Evolutionary conservation across 805 yeast species (phyloP).

Genomic region (Debaryomyces maramus): DNA sequence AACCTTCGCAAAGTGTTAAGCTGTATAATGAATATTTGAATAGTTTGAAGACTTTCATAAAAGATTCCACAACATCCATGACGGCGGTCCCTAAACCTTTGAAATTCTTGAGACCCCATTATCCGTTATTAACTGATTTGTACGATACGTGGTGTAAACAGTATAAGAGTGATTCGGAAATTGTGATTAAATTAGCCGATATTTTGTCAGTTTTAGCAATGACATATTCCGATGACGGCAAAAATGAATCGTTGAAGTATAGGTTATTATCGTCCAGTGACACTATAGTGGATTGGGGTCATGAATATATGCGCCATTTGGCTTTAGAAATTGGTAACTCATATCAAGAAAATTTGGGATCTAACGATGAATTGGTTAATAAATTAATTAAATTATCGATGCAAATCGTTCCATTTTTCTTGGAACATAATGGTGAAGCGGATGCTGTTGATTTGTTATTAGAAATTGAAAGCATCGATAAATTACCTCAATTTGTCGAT

Average conservation of each 20-base stretch:
- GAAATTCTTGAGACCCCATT: conserved; percentile 90
- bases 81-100: conserved; percentile 99
- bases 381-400: conserved; percentile 65
- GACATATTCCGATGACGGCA: conserved; percentile 85
- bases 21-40: conserved; percentile 63
- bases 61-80: conserved; percentile 96
- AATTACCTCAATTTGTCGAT: conserved; percentile 81
- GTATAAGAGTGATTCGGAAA: conserved; percentile 24
- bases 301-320: conserved; percentile 93
- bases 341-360: conserved; percentile 52
- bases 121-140: conserved; percentile 61
- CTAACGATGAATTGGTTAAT: conserved; percentile 32
- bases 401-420: conserved; percentile 82
- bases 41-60: conserved; percentile 71
- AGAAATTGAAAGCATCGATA: conserved; percentile 86
- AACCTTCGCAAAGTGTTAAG: conserved; percentile 41
- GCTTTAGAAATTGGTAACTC: conserved; percentile 94
- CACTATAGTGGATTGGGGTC: conserved; percentile 89
- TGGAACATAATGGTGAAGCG: conserved; percentile 95
- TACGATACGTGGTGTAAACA: conserved; percentile 64
- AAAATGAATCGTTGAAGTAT: conserved; percentile 76
- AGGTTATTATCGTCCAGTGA: conserved; percentile 58
- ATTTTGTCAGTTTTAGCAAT: conserved; percentile 89
- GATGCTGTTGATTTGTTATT: conserved; percentile 94
- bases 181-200: conserved; percentile 72